phyloP scores from a whole-genome alignment of 1,284 basidiomycete species.

The Melampsora abietis-canadensis region DNA sequence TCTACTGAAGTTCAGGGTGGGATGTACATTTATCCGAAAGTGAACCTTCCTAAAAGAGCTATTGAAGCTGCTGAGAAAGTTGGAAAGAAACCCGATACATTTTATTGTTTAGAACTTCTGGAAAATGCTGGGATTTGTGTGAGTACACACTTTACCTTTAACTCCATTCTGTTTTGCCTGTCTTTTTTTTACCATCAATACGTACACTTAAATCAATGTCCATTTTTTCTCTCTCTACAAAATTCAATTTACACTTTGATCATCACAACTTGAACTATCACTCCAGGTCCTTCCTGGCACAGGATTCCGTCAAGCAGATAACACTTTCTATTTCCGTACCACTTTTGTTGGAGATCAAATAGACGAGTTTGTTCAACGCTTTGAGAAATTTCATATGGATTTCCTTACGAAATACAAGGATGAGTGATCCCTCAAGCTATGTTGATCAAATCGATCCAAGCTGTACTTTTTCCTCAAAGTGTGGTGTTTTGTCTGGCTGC shows the following conservation, averaged over 20 bases:
- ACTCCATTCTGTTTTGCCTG: not conserved
- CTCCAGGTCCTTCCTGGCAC: conserved; percentile 72
- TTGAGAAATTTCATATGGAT: too few species aligned
- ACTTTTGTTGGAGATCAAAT: conserved; percentile 57
- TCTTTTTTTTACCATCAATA: not conserved
- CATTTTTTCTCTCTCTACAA: too few species aligned
- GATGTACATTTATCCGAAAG: conserved; percentile 77
- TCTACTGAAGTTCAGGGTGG: conserved; percentile 87
- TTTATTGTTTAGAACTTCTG: conserved; percentile 77
- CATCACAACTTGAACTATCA: too few species aligned
- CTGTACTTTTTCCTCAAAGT: too few species aligned
- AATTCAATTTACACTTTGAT: too few species aligned
- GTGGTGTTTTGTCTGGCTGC: too few species aligned
- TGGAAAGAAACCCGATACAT: conserved; percentile 77
- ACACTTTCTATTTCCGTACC: conserved; percentile 74
- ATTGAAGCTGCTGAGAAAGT: conserved; percentile 66
- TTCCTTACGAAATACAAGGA: too few species aligned
- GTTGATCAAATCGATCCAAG: too few species aligned
- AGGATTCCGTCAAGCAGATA: conserved; percentile 85
- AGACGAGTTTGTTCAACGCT: conserved; percentile 71
- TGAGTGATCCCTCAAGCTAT: too few species aligned
- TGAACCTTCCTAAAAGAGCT: conserved; percentile 69
- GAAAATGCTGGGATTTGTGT: conserved; percentile 84
- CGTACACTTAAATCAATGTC: too few species aligned
- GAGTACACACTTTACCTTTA: not conserved